These are phyloP conservation scores for Lasiosphaeria miniovina DNA, from an alignment of 495 filamentous ascomycete genomes.

Conservation along the genomic window DNA sequence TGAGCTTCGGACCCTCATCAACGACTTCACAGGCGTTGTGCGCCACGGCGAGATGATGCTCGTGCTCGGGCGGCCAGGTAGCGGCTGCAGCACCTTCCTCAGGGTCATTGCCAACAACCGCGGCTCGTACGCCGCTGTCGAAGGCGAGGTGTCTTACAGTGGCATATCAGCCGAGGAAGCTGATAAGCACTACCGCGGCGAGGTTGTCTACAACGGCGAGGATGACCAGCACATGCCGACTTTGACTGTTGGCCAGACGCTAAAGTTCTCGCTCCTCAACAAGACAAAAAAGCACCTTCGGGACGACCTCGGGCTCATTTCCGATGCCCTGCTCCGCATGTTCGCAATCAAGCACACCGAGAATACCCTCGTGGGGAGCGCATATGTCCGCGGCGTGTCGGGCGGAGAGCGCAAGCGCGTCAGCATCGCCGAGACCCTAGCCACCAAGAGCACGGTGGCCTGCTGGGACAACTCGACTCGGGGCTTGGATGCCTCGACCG, in stretches of 20 bases:
- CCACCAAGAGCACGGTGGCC: constrained; percentile 47
- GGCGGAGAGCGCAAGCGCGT: constrained; percentile 59
- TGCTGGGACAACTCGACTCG: constrained; percentile 72
- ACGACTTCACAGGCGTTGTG: constrained; percentile 77
- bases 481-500: constrained; percentile 77
- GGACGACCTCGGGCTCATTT: constrained; percentile 63
- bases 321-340: constrained; percentile 67
- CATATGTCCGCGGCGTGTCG: constrained; percentile 71
- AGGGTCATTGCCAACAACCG: constrained; percentile 74
- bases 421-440: constrained; percentile 51
- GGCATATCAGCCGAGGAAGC: constrained; percentile 70
- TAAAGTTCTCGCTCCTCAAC: constrained; percentile 79
- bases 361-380: constrained; percentile 81
- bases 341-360: constrained; percentile 77
- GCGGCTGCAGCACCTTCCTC: constrained; percentile 78
- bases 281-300: constrained; percentile 75
- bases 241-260: constrained; percentile 74
- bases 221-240: constrained; percentile 78
- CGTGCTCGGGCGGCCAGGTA: constrained; percentile 75
- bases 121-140: constrained; percentile 59
- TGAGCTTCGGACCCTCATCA: constrained; percentile 58
- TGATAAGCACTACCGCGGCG: constrained; percentile 66
- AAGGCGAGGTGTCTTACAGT: constrained; percentile 72
- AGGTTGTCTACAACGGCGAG: constrained; percentile 81
- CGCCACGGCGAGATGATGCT: constrained; percentile 79